Evolutionary conservation across 164 flowering plant genomes (phyloP).

Genomic region (Stephania japonica): DNA sequence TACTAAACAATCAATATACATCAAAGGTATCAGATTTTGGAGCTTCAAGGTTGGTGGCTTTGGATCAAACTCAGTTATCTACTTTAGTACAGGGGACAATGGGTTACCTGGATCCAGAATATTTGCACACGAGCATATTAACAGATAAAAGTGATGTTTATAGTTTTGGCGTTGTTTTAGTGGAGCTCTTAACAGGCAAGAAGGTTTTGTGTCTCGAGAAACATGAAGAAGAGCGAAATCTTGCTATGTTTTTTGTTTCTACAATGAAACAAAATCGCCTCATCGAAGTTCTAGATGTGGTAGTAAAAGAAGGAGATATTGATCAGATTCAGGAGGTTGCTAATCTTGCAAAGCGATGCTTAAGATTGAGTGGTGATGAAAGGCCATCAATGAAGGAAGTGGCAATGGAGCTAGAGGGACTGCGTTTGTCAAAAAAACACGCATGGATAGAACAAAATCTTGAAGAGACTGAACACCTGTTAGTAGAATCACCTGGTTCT

Average conservation of each 20-base stretch:
- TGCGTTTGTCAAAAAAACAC: neutral
- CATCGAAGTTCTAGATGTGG: neutral
- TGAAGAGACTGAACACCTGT: too few relatives aligned
- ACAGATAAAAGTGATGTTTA: conserved; percentile 31
- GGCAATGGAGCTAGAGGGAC: conserved; percentile 2
- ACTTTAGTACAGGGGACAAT: conserved; percentile 29
- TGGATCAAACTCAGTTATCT: conserved; percentile 19
- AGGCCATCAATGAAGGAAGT: conserved; percentile 15
- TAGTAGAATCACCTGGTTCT: too few relatives aligned
- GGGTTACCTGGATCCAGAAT: conserved; percentile 35
- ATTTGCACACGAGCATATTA: conserved; percentile 22
- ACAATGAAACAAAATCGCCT: neutral
- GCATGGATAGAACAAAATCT: neutral
- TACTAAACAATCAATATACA: conserved; percentile 23
- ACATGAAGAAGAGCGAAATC: neutral
- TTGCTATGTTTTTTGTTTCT: neutral
- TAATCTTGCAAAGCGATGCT: neutral
- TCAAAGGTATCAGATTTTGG: conserved; percentile 38
- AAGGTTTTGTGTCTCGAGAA: neutral
- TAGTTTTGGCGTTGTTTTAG: conserved; percentile 25
- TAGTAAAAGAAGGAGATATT: neutral
- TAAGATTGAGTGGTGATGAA: neutral
- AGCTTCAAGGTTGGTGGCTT: conserved; percentile 25
- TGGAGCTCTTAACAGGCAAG: conserved; percentile 14
- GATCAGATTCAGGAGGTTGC: conserved; percentile 2